phyloP scores from a whole-genome alignment of 2,329 filamentous ascomycete species.

The Nectriaceae sp. region DNA sequence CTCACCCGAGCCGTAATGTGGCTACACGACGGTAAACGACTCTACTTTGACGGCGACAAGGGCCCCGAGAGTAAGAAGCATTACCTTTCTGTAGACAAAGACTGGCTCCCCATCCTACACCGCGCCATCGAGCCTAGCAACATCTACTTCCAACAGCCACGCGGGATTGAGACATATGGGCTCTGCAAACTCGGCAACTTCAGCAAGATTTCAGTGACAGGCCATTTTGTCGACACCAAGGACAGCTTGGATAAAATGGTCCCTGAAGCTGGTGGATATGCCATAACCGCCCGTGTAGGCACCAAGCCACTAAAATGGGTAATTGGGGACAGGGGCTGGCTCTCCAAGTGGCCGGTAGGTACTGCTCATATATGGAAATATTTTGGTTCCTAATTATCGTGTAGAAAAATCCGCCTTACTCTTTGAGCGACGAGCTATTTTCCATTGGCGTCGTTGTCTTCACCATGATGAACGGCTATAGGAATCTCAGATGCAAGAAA shows the following conservation, averaged over 20 bases:
- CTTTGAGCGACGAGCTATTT: slow-evolving; percentile 38
- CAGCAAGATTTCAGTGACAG: slow-evolving; percentile 40
- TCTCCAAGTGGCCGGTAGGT: too few relatives aligned
- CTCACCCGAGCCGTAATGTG: slow-evolving; percentile 52
- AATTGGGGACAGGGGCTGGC: too few relatives aligned
- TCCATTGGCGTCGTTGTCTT: slow-evolving; percentile 41
- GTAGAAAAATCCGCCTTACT: too few relatives aligned
- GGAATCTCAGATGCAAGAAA: slow-evolving; percentile 14
- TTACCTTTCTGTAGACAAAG: slow-evolving; percentile 32
- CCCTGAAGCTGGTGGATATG: slow-evolving; percentile 5
- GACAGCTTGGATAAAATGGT: background rate
- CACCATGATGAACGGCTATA: slow-evolving; percentile 42
- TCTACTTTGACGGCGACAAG: slow-evolving; percentile 17
- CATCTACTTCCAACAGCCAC: slow-evolving; percentile 52
- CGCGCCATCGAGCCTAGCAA: slow-evolving; percentile 48
- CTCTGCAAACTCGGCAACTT: slow-evolving; percentile 56
- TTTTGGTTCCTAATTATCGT: too few relatives aligned
- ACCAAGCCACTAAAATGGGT: slow-evolving; percentile 11
- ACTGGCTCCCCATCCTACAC: slow-evolving; percentile 56
- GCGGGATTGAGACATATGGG: slow-evolving; percentile 52
- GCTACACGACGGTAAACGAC: slow-evolving; percentile 51
- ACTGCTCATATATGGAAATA: too few relatives aligned
- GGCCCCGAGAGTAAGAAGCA: slow-evolving; percentile 1
- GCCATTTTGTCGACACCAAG: slow-evolving; percentile 25
- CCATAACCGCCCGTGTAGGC: slow-evolving; percentile 18